These are phyloP conservation scores for Cystobasidium sp. DNA, from an alignment of 1,284 basidiomycete genomes.

Conservation along the genomic window DNA sequence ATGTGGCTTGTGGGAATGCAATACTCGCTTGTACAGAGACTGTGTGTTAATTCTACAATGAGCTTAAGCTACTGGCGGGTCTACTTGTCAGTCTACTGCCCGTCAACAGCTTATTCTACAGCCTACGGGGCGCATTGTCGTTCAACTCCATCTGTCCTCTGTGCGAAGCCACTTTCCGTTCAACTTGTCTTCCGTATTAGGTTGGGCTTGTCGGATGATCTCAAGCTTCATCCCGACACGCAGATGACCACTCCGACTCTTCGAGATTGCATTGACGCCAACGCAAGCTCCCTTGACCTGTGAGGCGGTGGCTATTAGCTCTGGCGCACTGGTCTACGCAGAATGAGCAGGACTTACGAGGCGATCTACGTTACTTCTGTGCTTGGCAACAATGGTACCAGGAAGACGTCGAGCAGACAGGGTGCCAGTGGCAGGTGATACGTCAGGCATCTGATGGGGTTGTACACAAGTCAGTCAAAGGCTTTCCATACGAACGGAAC, in stretches of 20 bases:
- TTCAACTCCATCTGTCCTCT: slow-evolving; percentile 37
- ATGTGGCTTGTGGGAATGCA: no score
- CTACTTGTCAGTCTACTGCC: no score
- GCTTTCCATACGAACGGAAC: background rate
- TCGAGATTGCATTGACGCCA: slow-evolving; percentile 33
- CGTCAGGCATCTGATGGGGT: slow-evolving; percentile 37
- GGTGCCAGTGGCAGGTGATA: slow-evolving; percentile 21
- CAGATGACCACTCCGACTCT: slow-evolving; percentile 13
- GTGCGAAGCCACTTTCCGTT: slow-evolving; percentile 33
- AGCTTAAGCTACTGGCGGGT: no score
- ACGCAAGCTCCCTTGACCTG: slow-evolving; percentile 36
- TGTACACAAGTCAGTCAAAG: background rate
- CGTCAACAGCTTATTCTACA: no score
- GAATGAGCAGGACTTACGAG: background rate
- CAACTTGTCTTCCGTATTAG: slow-evolving; percentile 21
- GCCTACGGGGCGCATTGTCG: no score
- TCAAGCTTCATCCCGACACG: slow-evolving; percentile 28
- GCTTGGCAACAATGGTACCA: slow-evolving; percentile 28
- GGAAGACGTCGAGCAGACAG: slow-evolving; percentile 34
- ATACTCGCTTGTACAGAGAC: no score
- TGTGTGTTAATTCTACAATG: no score
- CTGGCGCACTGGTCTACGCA: background rate
- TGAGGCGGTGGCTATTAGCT: background rate
- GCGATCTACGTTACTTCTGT: slow-evolving; percentile 32
- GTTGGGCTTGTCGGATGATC: slow-evolving; percentile 6